Evolutionary conservation across 2,329 filamentous ascomycete genomes (phyloP), one percentile per base, ranked within the genome.

Genomic region (Talaromyces sp.): DNA sequence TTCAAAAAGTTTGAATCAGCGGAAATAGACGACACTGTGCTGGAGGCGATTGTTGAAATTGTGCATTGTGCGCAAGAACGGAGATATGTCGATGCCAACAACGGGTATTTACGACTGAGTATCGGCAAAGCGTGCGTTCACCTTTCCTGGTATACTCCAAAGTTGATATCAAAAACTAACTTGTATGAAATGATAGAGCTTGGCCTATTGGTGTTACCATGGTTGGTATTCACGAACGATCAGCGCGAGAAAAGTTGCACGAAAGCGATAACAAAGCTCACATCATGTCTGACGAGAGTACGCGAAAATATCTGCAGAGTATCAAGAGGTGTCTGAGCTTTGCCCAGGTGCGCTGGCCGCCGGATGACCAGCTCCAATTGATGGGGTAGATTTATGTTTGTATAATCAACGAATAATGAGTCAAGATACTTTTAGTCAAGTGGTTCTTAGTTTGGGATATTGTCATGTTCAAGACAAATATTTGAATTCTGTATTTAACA

Each of bases 121-220:
- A 99, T 99, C 70, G 92, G 92, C 65, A 96, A 96, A 79, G 93
- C 92, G 67, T 81, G 74, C 64, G 78, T 78, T 26, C 27, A 29
- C 41, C 13, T 17, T 1, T 14, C 11, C 17, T 7, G 26, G 5
- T 10, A 14, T 29, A 2, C 51, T 32, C 43, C 13, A 31, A 24
- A 51, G n/a, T n/a, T n/a, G 14, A 38, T 38, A 5, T n/a, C 14
- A 5, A 31, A 11, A 32, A 56, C 19, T 29, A n/a, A 59, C 43
- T 53, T 7, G 49, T 32, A 4, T 46, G 17, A 8, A 32, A 55
- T 11, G 46, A 8, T 61, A 82, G 80, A 64, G 95, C 95, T 17
- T 99, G 95, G 95, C 95, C 95, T 26, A 99, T 99, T 70, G 95
- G 95, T 77, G 95, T 99, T 43, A 99, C 95, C 74, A 99, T 98